Evolutionary conservation across 2,329 filamentous ascomycete species (phyloP).

Genomic region (Ceratocystis eucalypticola): DNA sequence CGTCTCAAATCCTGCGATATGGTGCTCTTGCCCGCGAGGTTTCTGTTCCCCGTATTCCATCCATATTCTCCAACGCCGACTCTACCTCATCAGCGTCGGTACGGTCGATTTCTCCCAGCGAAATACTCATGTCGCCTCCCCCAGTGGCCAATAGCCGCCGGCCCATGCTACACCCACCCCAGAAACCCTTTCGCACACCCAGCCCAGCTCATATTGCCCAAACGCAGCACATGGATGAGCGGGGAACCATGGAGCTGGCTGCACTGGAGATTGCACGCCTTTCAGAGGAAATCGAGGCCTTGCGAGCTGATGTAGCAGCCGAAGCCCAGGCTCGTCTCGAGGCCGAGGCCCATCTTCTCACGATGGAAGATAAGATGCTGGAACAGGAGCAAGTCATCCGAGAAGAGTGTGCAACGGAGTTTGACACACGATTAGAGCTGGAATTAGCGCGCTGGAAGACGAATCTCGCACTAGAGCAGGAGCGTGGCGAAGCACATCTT

Average conservation of each 20-base stretch:
- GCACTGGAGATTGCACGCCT: slow-evolving; percentile 71
- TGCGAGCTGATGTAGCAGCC: slow-evolving; percentile 54
- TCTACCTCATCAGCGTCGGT: slow-evolving; percentile 7
- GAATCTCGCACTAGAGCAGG: slow-evolving; percentile 63
- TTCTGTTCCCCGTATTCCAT: slow-evolving; percentile 77
- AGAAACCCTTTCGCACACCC: slow-evolving; percentile 11
- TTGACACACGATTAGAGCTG: slow-evolving; percentile 60
- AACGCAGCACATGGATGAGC: slow-evolving; percentile 32
- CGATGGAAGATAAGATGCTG: slow-evolving; percentile 50
- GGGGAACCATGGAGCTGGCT: slow-evolving; percentile 68
- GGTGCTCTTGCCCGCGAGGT: slow-evolving; percentile 86
- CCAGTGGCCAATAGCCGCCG: slow-evolving; percentile 1
- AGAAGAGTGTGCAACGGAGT: slow-evolving; percentile 78
- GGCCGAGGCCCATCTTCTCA: slow-evolving; percentile 58
- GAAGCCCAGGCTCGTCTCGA: slow-evolving; percentile 58
- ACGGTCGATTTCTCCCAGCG: slow-evolving; percentile 9
- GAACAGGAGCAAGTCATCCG: slow-evolving; percentile 71
- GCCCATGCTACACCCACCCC: slow-evolving; percentile 1
- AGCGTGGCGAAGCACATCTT: slow-evolving; percentile 69
- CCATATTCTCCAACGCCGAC: slow-evolving; percentile 39
- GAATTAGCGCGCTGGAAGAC: slow-evolving; percentile 74
- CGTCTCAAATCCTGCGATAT: slow-evolving; percentile 88
- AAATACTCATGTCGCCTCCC: slow-evolving; percentile 6
- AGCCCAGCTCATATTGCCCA: slow-evolving; percentile 22
- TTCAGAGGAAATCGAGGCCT: slow-evolving; percentile 59